A percentile compares a stretch with the other conserved stretches of the same genome.
Conservation (phyloP, 2,329 filamentous ascomycete species). For the Fusarium piperis region DNA sequence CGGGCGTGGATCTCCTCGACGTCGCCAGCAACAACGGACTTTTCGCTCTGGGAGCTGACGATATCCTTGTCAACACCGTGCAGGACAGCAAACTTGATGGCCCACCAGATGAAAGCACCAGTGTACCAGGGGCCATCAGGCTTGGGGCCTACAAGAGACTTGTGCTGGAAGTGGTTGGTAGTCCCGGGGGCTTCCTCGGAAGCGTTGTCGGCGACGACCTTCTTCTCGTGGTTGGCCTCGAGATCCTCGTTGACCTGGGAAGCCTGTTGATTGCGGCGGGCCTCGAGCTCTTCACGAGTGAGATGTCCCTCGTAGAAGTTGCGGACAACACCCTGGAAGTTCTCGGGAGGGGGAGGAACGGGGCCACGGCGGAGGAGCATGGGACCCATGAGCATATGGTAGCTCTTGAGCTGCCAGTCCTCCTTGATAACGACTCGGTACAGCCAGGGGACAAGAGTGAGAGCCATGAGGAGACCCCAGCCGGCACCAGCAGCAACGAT, state of each 20-base stretch:
- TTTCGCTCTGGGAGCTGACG: slow-evolving; percentile 48
- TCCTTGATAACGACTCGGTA: slow-evolving; percentile 67
- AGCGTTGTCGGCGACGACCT: slow-evolving; percentile 45
- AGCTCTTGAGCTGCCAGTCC: slow-evolving; percentile 68
- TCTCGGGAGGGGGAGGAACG: slow-evolving; percentile 53
- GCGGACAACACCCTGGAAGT: slow-evolving; percentile 54
- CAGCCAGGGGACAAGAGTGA: slow-evolving; percentile 69
- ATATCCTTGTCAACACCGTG: slow-evolving; percentile 58
- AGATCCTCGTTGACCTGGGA: slow-evolving; percentile 32
- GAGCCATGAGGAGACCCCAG: slow-evolving; percentile 58
- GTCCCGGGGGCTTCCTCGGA: slow-evolving; percentile 67
- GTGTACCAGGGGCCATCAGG: slow-evolving; percentile 56
- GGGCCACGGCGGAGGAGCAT: slow-evolving; percentile 57
- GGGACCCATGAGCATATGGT: slow-evolving; percentile 63
- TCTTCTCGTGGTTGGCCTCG: slow-evolving; percentile 44
- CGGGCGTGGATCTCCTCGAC: slow-evolving; percentile 65
- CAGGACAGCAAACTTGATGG: slow-evolving; percentile 56
- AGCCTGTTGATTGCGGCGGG: slow-evolving; percentile 45
- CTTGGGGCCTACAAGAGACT: slow-evolving; percentile 51
- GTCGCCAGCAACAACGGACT: slow-evolving; percentile 60
- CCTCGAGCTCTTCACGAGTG: slow-evolving; percentile 63
- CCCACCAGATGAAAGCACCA: slow-evolving; percentile 55
- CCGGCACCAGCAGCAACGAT: slow-evolving; percentile 63
- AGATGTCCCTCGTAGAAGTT: slow-evolving; percentile 67
- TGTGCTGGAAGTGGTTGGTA: slow-evolving; percentile 41